Evolutionary conservation across 164 flowering plant species (phyloP), one percentile per base, ranked within the genome.

Genomic region (Taxillus chinensis): DNA sequence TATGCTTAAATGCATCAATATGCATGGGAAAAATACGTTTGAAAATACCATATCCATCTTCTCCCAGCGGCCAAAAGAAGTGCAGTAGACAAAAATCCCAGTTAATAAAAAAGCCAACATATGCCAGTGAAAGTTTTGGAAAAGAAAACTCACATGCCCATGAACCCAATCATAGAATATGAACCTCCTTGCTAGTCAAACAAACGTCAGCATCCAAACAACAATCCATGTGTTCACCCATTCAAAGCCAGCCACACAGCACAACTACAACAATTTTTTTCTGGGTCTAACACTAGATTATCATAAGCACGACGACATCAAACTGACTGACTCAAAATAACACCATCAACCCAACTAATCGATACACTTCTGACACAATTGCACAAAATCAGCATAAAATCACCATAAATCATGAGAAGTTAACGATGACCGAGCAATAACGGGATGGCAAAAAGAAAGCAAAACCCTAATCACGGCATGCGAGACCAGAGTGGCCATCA

Each of bases 401-500:
- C 10, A 43, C 7, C 46, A 43, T 43, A 6, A 1, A 43, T 6
- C 46, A 6, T 6, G 2, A 43, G 46, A 6, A 13, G 57, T 55
- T 56, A 38, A 51, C n/a, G 49, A 61, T 1, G 5, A 7, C 8
- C 12, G 41, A 45, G 14, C 53, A 60, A 65, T 37, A 59, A 11
- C 46, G 37, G 17, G n/a, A 45, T 42, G 56, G 10, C 45, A 13
- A n/a, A 43, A 43, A 13, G 17, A 8, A 58, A 68, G 63, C 8
- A 56, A 52, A 73, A 45, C 68, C 75, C 63, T 59, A 61, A 63
- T 45, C 39, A 5, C 39, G 45, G 38, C 43, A 45, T 48, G 51
- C 51, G 12, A 6, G 8, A 43, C 8, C 41, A 49, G 10, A 27
- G 27, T 27, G 27, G 3, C 39, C 39, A 45, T 39, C 43, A 3